Base-by-base conservation (phyloP, 192 early-diverging fungal genomes). In the Coemansia sp. region DNA sequence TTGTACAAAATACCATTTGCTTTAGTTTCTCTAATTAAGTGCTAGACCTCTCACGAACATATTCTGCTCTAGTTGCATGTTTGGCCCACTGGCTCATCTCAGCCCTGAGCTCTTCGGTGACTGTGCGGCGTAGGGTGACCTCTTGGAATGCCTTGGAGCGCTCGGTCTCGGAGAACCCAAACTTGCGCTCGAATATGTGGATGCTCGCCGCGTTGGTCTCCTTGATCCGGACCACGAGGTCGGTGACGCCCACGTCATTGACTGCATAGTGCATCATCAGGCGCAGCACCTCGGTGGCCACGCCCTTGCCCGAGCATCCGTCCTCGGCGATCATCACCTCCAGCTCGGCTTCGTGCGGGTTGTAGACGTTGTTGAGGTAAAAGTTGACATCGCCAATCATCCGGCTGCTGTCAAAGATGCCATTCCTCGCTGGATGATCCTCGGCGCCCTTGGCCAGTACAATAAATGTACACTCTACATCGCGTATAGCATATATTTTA, bases 361-460 rank as follows among this genome's bases (percentile, higher is more conserved):
- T 86, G 54, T 96, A 87, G 57, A 77, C 74, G 76, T 93, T 91
- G 76, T 94, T 96, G 41, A 94, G 90, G 73, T 92, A 98, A 53
- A 98, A 88, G 74, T 98, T 98, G 20, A 95, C 93, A 76, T 98
- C 95, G 4, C 96, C 96, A 22, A 96, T 86, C 95, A 98, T 97
- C 12, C 86, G 89, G 81, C 46, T 54, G 25, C 35, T 60, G 39
- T 69, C 69, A 46, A 64, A 53, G 22, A 68, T 29, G 31, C 67
- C 31, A 22, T n/a, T 42, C 49, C 39, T 29, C 15, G 45, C 36
- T 14, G 42, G 27, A 11, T 9, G 12, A 14, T 54, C 45, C 4
- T 65, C 35, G n/a, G 37, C 12, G 38, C 60, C 51, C 39, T 62
- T 74, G 70, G 61, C 65, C 9, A 73, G 77, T 22, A 93, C 68